Evolutionary conservation across 257 asterid species (phyloP).

Genomic region (Fraxinus pennsylvanica): DNA sequence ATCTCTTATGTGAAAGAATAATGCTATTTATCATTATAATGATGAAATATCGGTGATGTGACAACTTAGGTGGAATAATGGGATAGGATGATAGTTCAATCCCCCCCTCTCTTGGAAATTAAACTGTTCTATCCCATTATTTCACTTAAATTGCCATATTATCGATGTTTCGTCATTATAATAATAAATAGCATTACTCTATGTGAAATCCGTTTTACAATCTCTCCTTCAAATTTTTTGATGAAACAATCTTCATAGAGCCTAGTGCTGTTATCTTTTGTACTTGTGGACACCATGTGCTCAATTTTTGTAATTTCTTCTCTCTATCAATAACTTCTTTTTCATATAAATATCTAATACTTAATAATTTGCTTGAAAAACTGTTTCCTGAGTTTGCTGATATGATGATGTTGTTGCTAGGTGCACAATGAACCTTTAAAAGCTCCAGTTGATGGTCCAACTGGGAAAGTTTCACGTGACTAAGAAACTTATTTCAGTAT

Average conservation of each 20-base stretch:
- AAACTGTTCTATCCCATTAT: no score
- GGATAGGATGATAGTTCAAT: no score
- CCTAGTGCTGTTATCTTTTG: background rate
- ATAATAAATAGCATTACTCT: background rate
- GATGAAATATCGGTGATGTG: no score
- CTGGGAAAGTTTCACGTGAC: constrained; percentile 60
- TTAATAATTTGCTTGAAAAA: background rate
- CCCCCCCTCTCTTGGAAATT: no score
- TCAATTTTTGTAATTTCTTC: background rate
- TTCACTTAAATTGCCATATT: no score
- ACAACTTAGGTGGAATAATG: no score
- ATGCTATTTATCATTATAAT: no score
- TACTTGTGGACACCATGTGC: background rate
- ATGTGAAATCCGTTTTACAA: background rate
- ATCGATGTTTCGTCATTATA: no score
- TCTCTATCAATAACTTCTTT: background rate
- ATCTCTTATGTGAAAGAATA: background rate
- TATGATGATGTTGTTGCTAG: constrained; percentile 38
- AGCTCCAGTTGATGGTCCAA: constrained; percentile 99
- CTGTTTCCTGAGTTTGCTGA: background rate
- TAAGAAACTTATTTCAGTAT: background rate
- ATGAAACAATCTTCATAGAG: background rate
- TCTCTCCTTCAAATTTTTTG: background rate
- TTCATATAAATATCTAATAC: background rate
- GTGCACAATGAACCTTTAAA: constrained; percentile 85